phyloP scores from a whole-genome alignment of 306 rosid genomes.

The Malus fusca region DNA sequence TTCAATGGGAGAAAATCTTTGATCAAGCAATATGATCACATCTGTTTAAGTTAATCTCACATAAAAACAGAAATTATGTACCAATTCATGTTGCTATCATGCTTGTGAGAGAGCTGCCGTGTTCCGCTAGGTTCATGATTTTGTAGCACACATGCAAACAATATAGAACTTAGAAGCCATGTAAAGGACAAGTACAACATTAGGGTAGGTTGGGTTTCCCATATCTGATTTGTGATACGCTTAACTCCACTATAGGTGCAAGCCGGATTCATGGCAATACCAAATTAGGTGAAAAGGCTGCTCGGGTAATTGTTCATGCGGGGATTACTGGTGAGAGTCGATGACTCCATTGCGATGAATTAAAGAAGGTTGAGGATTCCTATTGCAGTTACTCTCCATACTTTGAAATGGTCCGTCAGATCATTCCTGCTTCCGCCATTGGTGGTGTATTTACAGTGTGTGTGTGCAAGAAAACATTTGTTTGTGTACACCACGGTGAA shows the following conservation, averaged over 20 bases:
- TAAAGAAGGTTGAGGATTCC: not conserved
- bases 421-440: not conserved
- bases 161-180: not conserved
- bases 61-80: accelerated
- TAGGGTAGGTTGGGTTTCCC: not conserved
- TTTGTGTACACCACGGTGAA: not conserved
- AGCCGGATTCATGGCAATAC: slow-evolving; percentile 76
- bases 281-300: slow-evolving; percentile 74
- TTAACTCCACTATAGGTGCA: slow-evolving; percentile 9
- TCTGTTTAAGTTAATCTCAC: no score
- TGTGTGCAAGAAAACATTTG: slow-evolving; percentile 2
- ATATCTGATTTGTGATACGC: no score
- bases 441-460: not conserved
- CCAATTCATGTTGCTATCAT: not conserved
- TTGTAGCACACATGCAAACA: not conserved
- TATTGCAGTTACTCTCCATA: not conserved
- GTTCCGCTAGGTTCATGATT: not conserved
- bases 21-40: not conserved
- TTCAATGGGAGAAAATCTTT: not conserved
- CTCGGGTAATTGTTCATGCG: slow-evolving; percentile 69
- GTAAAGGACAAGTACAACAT: not conserved
- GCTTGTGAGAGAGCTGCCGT: not conserved
- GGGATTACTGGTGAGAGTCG: slow-evolving; percentile 65
- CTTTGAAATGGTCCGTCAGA: not conserved
- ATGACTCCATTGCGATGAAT: not conserved